A percentile compares a stretch with the other conserved stretches of the same genome.
Evolutionary conservation across 1,139 yeast species (phyloP).

Genomic region (Diutina siamensis): DNA sequence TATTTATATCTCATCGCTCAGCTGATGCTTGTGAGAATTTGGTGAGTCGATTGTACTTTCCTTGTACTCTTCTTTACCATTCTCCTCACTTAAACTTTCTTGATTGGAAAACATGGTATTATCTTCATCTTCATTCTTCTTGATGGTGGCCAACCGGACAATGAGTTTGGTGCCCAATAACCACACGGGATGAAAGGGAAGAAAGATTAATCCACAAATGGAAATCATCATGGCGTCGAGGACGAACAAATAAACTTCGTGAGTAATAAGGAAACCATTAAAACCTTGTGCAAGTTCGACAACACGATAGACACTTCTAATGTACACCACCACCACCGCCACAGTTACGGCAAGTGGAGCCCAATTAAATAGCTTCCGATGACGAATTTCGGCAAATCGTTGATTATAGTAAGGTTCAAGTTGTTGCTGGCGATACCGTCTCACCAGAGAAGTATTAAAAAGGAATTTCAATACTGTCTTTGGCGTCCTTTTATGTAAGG

Average conservation of each 20-base stretch:
- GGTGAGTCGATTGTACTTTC: too few species aligned
- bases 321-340: slow-evolving; percentile 48
- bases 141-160: slow-evolving; percentile 25
- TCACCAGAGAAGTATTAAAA: slow-evolving; percentile 16
- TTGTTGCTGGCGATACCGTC: slow-evolving; percentile 14
- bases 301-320: slow-evolving; percentile 73
- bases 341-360: slow-evolving; percentile 42
- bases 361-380: slow-evolving; percentile 26
- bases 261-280: slow-evolving; percentile 53
- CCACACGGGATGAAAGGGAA: slow-evolving; percentile 56
- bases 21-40: too few species aligned
- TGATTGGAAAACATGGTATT: too few species aligned
- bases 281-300: slow-evolving; percentile 75
- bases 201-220: slow-evolving; percentile 29
- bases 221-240: slow-evolving; percentile 69
- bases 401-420: slow-evolving; percentile 29
- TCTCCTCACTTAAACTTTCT: too few species aligned
- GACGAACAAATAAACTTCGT: slow-evolving; percentile 64
- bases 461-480: slow-evolving; percentile 21
- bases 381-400: slow-evolving; percentile 25
- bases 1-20: too few species aligned
- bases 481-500: slow-evolving; percentile 17
- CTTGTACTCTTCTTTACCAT: too few species aligned
- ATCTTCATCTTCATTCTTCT: slow-evolving; percentile 19
- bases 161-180: slow-evolving; percentile 35